Evolutionary conservation across 2,329 filamentous ascomycete genomes (phyloP).

Genomic region (Fusarium cicatricum): DNA sequence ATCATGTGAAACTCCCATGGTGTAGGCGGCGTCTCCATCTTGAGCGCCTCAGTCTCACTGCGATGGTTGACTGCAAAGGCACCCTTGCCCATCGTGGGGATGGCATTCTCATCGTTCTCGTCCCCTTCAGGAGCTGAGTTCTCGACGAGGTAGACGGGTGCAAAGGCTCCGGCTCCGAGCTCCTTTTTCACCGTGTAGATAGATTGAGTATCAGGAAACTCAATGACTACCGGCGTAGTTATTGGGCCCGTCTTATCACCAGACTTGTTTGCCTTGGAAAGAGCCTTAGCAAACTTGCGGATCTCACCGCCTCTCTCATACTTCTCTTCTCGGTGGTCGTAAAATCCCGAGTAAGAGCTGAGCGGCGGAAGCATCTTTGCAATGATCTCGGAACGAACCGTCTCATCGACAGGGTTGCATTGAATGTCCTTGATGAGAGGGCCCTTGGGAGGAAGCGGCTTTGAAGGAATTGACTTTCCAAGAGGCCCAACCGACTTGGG

Average conservation of each 20-base stretch:
- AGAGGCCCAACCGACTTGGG: conserved; percentile 50
- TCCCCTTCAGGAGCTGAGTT: conserved; percentile 64
- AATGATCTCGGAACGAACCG: conserved; percentile 77
- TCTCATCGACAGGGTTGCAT: conserved; percentile 89
- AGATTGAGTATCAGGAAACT: conserved; percentile 70
- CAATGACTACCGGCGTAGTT: conserved; percentile 68
- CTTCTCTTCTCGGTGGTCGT: conserved; percentile 71
- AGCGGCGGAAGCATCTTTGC: conserved; percentile 77
- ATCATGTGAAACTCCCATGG: conserved; percentile 98
- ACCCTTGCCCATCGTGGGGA: conserved; percentile 67
- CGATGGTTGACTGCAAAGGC: conserved; percentile 65
- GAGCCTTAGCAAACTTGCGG: conserved; percentile 78
- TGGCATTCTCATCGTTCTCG: conserved; percentile 54
- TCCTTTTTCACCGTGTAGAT: conserved; percentile 84
- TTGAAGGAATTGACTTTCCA: conserved; percentile 46
- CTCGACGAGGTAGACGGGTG: conserved; percentile 92
- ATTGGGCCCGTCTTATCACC: conserved; percentile 69
- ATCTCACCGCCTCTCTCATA: conserved; percentile 79
- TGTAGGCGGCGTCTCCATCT: conserved; percentile 89
- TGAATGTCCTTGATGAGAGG: conserved; percentile 83
- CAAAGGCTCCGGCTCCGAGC: conserved; percentile 92
- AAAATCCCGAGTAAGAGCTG: conserved; percentile 79
- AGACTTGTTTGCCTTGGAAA: conserved; percentile 63
- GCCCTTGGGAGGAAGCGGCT: conserved; percentile 62
- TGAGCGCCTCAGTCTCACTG: conserved; percentile 79